phyloP scores from a whole-genome alignment of 228 moss, liverwort and hornwort genomes.

The Sphagnum magellanicum region DNA sequence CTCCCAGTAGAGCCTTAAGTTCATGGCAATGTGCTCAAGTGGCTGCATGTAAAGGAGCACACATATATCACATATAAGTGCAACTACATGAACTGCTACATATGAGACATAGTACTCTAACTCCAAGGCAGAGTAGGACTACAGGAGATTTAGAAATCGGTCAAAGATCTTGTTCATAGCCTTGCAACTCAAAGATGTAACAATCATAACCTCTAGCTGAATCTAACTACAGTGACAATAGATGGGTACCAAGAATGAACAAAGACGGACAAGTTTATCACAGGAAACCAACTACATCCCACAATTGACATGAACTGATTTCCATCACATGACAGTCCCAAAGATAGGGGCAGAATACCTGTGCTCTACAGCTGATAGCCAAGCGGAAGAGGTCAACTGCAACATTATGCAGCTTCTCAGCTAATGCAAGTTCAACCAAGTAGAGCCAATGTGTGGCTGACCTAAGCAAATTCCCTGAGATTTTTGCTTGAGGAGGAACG shows the following conservation, averaged over 20 bases:
- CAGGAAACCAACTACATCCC: not conserved
- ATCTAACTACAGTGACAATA: not conserved
- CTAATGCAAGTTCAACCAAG: slow-evolving; percentile 34
- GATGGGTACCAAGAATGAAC: not conserved
- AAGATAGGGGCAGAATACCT: slow-evolving; percentile 14
- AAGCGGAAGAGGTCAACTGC: slow-evolving; percentile 40
- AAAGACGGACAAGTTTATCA: not conserved
- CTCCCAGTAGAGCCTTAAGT: slow-evolving; percentile 25
- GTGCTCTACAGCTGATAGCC: slow-evolving; percentile 30
- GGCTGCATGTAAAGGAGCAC: slow-evolving; percentile 18
- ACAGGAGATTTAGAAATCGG: not conserved
- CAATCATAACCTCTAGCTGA: not conserved
- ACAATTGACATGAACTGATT: not conserved
- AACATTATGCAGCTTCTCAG: slow-evolving; percentile 30
- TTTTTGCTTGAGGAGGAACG: slow-evolving; percentile 5
- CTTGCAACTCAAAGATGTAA: not conserved
- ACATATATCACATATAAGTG: not conserved
- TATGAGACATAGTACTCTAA: not conserved
- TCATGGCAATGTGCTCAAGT: slow-evolving; percentile 10
- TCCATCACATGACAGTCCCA: not conserved
- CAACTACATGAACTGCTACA: not conserved
- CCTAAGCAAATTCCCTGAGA: slow-evolving; percentile 11
- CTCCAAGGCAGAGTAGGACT: not conserved
- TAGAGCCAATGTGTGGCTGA: slow-evolving; percentile 39
- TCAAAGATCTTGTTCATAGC: not conserved